A percentile compares a stretch with the other conserved stretches of the same genome.
Evolutionary conservation across 805 yeast species (phyloP).

Genomic region (Zygoascus bituminiphila): DNA sequence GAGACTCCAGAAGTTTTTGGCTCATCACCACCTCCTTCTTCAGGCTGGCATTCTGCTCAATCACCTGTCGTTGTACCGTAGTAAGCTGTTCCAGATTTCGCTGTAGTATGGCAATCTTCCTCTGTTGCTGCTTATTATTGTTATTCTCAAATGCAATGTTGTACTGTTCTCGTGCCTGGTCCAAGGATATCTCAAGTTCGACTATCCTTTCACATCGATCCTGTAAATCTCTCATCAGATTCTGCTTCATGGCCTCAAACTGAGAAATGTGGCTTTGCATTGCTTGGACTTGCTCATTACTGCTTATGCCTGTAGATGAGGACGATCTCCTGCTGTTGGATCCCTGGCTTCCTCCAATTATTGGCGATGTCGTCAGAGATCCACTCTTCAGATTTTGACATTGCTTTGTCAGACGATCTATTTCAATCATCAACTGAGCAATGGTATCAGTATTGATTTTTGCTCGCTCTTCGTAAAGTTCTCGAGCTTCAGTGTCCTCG

Average conservation of each 20-base stretch:
- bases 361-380: not conserved
- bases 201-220: slow-evolving; percentile 31
- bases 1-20: slow-evolving; percentile 47
- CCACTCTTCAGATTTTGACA: not conserved
- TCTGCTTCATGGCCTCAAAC: slow-evolving; percentile 44
- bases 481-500: not conserved
- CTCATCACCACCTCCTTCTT: slow-evolving; percentile 48
- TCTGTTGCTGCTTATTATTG: slow-evolving; percentile 30
- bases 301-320: not conserved
- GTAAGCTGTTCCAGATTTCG: slow-evolving; percentile 49
- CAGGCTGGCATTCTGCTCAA: slow-evolving; percentile 49
- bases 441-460: slow-evolving; percentile 11
- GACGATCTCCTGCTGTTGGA: not conserved
- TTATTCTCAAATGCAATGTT: slow-evolving; percentile 21
- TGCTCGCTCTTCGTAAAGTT: slow-evolving; percentile 6
- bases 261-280: slow-evolving; percentile 8
- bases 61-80: slow-evolving; percentile 52
- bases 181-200: slow-evolving; percentile 38
- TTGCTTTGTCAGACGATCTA: slow-evolving; percentile 7
- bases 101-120: slow-evolving; percentile 47
- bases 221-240: slow-evolving; percentile 28
- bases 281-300: slow-evolving; percentile 5
- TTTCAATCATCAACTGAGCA: slow-evolving; percentile 7
- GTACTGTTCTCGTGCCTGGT: slow-evolving; percentile 31
- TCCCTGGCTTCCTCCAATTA: slow-evolving; percentile 3